A percentile compares a stretch with the other conserved stretches of the same genome.
Conservation (phyloP, 2,329 filamentous ascomycete genomes). For the Fusarium pseudograminearum region DNA sequence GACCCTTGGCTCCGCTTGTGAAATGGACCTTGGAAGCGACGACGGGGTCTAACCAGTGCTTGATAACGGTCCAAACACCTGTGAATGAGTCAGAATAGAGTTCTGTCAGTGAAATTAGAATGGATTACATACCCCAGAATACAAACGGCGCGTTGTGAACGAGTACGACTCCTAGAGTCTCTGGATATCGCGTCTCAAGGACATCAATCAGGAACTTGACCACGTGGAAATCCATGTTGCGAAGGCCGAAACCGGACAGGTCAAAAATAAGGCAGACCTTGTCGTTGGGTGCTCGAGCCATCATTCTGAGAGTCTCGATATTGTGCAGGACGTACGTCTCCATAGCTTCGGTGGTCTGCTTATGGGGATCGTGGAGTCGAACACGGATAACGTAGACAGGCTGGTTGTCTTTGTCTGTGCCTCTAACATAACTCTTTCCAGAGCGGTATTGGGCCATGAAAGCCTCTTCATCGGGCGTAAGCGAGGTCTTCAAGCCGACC, state of each 20-base stretch:
- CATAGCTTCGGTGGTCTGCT: conserved; percentile 51
- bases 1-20: conserved; percentile 70
- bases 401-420: conserved; percentile 51
- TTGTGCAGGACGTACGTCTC: conserved; percentile 56
- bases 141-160: conserved; percentile 83
- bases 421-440: conserved; percentile 56
- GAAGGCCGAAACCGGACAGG: conserved; percentile 76
- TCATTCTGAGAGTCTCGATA: conserved; percentile 53
- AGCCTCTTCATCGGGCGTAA: conserved; percentile 47
- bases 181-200: conserved; percentile 83
- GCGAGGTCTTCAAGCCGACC: conserved; percentile 43
- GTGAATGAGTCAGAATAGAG: neutral
- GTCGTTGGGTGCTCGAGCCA: conserved; percentile 43
- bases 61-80: conserved; percentile 71
- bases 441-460: conserved; percentile 55
- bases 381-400: conserved; percentile 55
- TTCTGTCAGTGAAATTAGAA: neutral
- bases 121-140: conserved; percentile 60
- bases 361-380: conserved; percentile 44
- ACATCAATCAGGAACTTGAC: conserved; percentile 85
- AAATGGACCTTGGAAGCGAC: conserved; percentile 80
- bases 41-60: conserved; percentile 80
- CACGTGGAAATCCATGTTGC: conserved; percentile 82
- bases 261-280: conserved; percentile 70
- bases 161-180: conserved; percentile 76